Conservation (phyloP, 2,329 filamentous ascomycete species). For the Nectriaceae sp. region DNA sequence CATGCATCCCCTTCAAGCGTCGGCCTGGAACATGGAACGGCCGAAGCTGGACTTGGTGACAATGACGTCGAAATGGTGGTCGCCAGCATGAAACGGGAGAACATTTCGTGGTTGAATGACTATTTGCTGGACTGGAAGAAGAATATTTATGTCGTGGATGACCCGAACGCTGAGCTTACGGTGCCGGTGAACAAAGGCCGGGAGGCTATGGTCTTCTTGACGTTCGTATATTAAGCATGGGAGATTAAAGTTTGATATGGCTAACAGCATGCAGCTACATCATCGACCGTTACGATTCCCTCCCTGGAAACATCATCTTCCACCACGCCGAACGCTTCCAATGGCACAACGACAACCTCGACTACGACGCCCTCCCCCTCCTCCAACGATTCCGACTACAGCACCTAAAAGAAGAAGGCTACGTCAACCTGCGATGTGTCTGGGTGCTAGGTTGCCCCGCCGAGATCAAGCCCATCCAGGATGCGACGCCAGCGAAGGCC, state of each 20-base stretch:
- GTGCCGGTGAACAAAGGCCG: conserved; percentile 53
- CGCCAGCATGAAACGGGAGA: conserved; percentile 35
- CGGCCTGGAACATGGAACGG: neutral
- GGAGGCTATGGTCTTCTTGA: conserved; percentile 56
- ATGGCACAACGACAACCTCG: conserved; percentile 56
- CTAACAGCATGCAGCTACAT: conserved; percentile 39
- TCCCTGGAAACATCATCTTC: conserved; percentile 49
- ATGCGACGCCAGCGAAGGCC: conserved; percentile 37
- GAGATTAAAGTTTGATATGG: neutral
- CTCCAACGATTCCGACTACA: conserved; percentile 50
- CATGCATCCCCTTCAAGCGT: neutral
- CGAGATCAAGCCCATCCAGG: conserved; percentile 45
- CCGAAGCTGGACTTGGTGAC: conserved; percentile 12
- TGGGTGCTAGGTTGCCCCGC: conserved; percentile 57
- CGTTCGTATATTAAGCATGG: conserved; percentile 28
- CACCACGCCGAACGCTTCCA: conserved; percentile 50
- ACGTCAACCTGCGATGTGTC: conserved; percentile 62
- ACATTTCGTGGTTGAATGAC: conserved; percentile 42
- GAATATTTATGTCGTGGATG: conserved; percentile 57
- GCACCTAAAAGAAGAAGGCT: conserved; percentile 55
- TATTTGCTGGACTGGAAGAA: conserved; percentile 49
- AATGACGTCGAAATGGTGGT: conserved; percentile 36
- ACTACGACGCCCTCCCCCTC: conserved; percentile 55
- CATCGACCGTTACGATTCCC: conserved; percentile 49
- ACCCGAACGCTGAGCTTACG: conserved; percentile 46